Evolutionary conservation across 768 basidiomycete species (phyloP).

Genomic region (Kwoniella dendrophila): DNA sequence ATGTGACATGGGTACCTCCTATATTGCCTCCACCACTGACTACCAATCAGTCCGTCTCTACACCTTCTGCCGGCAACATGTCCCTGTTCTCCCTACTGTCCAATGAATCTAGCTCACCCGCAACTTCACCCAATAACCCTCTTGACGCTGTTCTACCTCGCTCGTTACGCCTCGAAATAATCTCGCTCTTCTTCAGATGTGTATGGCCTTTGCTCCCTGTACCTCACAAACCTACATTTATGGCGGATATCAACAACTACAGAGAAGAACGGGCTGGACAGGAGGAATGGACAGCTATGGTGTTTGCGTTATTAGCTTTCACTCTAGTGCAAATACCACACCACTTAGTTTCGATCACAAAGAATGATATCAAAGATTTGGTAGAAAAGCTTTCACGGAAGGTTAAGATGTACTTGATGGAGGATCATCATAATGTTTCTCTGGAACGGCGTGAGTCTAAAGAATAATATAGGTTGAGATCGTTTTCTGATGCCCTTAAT

Average conservation of each 20-base stretch:
- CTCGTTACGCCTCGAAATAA: constrained; percentile 1
- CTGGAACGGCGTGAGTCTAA: constrained; percentile 4
- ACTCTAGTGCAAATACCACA: constrained; percentile 12
- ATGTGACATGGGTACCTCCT: no score
- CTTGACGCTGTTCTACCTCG: constrained; percentile 1
- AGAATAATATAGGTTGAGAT: not conserved
- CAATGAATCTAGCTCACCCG: not conserved
- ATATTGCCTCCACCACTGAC: not conserved
- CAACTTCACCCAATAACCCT: not conserved
- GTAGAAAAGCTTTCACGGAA: constrained; percentile 6
- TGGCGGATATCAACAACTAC: not conserved
- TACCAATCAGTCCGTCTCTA: not conserved
- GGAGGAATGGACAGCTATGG: constrained; percentile 12
- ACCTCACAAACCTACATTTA: constrained; percentile 4
- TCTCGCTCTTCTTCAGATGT: constrained; percentile 2
- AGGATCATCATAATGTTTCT: constrained; percentile 4
- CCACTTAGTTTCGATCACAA: constrained; percentile 2
- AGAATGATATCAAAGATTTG: constrained; percentile 3
- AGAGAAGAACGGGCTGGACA: constrained; percentile 2
- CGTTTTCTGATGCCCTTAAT: not conserved
- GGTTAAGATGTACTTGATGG: constrained; percentile 4
- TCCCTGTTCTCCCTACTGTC: not conserved
- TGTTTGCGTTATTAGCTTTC: constrained; percentile 3
- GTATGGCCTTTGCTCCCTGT: constrained; percentile 7
- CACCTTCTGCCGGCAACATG: not conserved